A percentile compares a stretch with the other conserved stretches of the same genome.
Evolutionary conservation across 257 asterid genomes (phyloP).

Genomic region (Vinca minor): DNA sequence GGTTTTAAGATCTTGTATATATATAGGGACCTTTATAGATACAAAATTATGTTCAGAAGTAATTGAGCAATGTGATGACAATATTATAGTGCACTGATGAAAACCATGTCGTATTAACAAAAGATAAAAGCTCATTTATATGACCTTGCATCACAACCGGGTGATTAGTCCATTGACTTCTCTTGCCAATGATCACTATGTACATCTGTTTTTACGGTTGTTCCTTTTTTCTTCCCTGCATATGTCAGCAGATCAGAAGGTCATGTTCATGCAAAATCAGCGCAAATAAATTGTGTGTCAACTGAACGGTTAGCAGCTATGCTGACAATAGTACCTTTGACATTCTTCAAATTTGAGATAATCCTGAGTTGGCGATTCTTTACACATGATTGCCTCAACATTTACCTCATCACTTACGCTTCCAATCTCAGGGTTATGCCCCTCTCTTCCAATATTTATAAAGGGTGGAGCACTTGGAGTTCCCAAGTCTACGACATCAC

Average conservation of each 20-base stretch:
- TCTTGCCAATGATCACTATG: conserved; percentile 22
- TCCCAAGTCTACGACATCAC: conserved; percentile 46
- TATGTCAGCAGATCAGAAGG: conserved; percentile 3
- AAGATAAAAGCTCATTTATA: background rate
- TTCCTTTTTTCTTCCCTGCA: conserved; percentile 53
- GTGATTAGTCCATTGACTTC: conserved; percentile 38
- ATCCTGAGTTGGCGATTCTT: conserved; percentile 25
- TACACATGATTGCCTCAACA: conserved; percentile 14
- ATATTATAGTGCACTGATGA: background rate
- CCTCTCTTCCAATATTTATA: conserved; percentile 44
- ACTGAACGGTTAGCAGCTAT: background rate
- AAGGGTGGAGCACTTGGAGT: conserved; percentile 98
- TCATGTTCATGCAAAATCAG: background rate
- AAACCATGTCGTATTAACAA: background rate
- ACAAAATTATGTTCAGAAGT: too few species aligned
- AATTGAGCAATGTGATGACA: background rate
- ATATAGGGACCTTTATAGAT: too few species aligned
- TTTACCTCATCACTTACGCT: conserved; percentile 18
- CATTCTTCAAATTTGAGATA: conserved; percentile 23
- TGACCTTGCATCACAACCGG: conserved; percentile 73
- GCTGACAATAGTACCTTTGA: conserved; percentile 37
- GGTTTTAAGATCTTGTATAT: background rate
- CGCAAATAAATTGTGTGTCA: background rate
- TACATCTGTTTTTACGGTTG: conserved; percentile 34
- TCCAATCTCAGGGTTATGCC: conserved; percentile 24